Evolutionary conservation across 352 stramenopile species (phyloP).

Genomic region (Globisporangium paroecandrum): DNA sequence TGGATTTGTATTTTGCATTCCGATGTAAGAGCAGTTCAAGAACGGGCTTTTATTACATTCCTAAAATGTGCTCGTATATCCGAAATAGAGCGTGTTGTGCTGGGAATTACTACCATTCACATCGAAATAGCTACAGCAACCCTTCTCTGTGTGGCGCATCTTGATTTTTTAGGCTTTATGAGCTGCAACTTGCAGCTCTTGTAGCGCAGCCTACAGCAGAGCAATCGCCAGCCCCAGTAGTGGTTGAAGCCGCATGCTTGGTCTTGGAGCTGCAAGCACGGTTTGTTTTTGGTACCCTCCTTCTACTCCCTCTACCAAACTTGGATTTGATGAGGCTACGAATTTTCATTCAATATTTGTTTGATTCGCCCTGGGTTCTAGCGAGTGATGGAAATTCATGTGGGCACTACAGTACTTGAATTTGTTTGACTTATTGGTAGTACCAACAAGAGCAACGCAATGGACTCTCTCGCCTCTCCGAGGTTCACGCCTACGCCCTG

Average conservation of each 20-base stretch:
- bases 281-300: too few relatives aligned
- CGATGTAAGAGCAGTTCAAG: neutral
- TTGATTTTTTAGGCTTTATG: neutral
- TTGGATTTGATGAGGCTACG: neutral
- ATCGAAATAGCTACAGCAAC: neutral
- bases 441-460: neutral
- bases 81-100: neutral
- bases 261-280: too few relatives aligned
- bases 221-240: too few relatives aligned
- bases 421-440: neutral
- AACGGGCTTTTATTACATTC: neutral
- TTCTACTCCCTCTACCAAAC: too few relatives aligned
- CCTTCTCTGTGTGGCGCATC: neutral
- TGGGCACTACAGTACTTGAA: neutral
- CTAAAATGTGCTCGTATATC: neutral
- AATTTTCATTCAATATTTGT: neutral
- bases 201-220: too few relatives aligned
- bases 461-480: neutral
- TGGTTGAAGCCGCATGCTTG: too few relatives aligned
- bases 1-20: neutral
- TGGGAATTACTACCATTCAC: neutral
- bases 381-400: neutral
- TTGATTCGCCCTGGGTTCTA: neutral
- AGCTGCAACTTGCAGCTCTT: too few relatives aligned
- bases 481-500: neutral